Base-by-base conservation (phyloP, 108 stramenopile genomes). In the Pseudonitzschia pungens region DNA sequence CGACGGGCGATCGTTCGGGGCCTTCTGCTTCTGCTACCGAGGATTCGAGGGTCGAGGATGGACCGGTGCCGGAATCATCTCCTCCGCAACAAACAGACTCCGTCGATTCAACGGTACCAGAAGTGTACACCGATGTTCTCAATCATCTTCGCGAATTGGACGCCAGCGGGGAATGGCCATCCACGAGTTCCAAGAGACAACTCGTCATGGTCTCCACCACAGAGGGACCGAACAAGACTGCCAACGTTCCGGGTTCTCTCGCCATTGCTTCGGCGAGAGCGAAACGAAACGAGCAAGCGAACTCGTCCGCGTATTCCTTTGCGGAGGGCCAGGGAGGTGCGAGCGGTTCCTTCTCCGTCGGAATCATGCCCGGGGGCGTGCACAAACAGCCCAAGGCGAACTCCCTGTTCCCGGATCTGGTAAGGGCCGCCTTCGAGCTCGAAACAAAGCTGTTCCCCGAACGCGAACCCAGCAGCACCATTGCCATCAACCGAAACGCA, bases 401-500 rank as follows among this genome's bases (percentile, higher is more conserved):
- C 73, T 50, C 77, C 16, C 55, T 93, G 43, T 99, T 97, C 72
- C 96, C 98, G 5, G 96, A 96, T 31, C 77, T 99, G n/a, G 82
- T 90, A 40, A 71, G 78, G 50, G 89, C 96, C 24, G 94, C 91
- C 22, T 97, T 97, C 77, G 87, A 85, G 26, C 82, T 99, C 36
- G 92, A 94, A 69, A 65, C 66, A 24, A 84, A 79, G 24, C 56
- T 98, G 12, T 77, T 74, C 43, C 94, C 96, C 12, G 71, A 92
- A 33, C 75, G 97, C 36, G 83, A 84, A 43, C 95, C 95, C n/a
- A 93, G 92, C 65, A 89, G 87, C 31, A 97, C 96, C 24, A 97
- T 97, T 80, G 98, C 98, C 56, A 90, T 98, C 48, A 98, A 98
- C 77, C 70, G 98, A n/a, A 96, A 97, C 81, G 98, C 97, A 0